Conservation (phyloP, 441 rosid species). For the Populus tomentosa region DNA sequence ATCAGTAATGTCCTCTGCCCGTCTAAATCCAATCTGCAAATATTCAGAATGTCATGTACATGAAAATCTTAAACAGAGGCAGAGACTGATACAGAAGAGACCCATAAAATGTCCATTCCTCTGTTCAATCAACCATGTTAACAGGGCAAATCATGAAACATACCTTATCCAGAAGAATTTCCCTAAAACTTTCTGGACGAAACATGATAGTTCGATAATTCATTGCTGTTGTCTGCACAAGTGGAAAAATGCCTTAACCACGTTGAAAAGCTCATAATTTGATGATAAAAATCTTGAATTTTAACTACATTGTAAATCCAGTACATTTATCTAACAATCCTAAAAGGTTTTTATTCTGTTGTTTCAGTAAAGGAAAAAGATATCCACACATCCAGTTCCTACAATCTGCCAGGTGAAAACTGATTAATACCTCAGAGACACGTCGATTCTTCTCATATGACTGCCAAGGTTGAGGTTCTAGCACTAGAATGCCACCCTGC, state of each 20-base stretch:
- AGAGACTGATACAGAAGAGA: neutral
- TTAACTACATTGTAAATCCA: neutral
- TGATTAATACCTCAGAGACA: slow-evolving; percentile 64
- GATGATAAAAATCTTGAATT: neutral
- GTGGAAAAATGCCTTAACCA: neutral
- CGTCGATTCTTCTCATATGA: slow-evolving; percentile 78
- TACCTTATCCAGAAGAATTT: slow-evolving; percentile 93
- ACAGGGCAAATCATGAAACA: neutral
- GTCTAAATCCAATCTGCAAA: slow-evolving; percentile 82
- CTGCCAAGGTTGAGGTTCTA: slow-evolving; percentile 98
- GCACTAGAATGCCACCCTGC: slow-evolving; percentile 83
- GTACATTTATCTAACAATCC: neutral
- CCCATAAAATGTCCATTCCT: neutral
- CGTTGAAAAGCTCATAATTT: neutral
- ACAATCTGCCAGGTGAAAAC: neutral
- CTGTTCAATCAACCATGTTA: neutral
- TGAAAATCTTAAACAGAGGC: neutral
- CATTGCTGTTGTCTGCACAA: slow-evolving; percentile 57
- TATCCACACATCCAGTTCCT: neutral
- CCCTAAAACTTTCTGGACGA: slow-evolving; percentile 57
- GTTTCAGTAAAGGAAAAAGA: neutral
- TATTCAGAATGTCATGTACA: neutral
- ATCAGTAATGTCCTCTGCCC: slow-evolving; percentile 66
- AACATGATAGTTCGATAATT: slow-evolving; percentile 45
- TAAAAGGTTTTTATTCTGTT: neutral